Base-by-base conservation (phyloP, 140 eudicot genomes). In the Ambrosia hybrid region DNA sequence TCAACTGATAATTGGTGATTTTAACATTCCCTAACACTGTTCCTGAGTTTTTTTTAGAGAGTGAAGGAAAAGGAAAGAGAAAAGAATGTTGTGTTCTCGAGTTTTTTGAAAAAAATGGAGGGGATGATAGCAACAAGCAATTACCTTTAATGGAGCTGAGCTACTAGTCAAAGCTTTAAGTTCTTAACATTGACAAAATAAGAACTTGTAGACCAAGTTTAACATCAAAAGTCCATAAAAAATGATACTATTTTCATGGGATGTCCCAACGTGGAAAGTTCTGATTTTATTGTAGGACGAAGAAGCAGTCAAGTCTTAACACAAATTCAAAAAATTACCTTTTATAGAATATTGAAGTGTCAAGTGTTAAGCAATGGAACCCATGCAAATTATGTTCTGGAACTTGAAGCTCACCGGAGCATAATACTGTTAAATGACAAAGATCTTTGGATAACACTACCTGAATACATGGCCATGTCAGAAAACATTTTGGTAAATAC, bases 381-480 rank as follows among this genome's bases (percentile, higher is more conserved):
- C 95, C 98, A 56, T 56, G 76, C 71, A 83, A 65, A 78, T 62
- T 71, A 69, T 62, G 73, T 39, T 71, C 86, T 70, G 83, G 64
- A 72, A 68, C 65, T 53, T 77, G 71, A 73, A 88, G 83, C 69
- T 86, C 80, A 52, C 96, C 96, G 14, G 86, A 81, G 74, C 97
- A 94, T 67, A 86, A 71, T 72, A 86, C 81, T 71, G 84, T 69
- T 36, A 90, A 73, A 85, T 82, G 91, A 81, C 90, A 79, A 37
- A 90, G 84, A 82, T 94, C 95, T 80, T 86, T 87, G 4, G 96
- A 86, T 68, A 94, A 74, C 26, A 91, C 90, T 83, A 94, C 87
- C 99, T 94, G 75, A 69, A 75, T 26, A 67, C 68, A 77, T 30
- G 53, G 73, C 59, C 56, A n/a, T 37, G 52, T 58, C 10, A 76